phyloP scores from a whole-genome alignment of 192 early-diverging fungal species.

The Umbelopsis isabellina region DNA sequence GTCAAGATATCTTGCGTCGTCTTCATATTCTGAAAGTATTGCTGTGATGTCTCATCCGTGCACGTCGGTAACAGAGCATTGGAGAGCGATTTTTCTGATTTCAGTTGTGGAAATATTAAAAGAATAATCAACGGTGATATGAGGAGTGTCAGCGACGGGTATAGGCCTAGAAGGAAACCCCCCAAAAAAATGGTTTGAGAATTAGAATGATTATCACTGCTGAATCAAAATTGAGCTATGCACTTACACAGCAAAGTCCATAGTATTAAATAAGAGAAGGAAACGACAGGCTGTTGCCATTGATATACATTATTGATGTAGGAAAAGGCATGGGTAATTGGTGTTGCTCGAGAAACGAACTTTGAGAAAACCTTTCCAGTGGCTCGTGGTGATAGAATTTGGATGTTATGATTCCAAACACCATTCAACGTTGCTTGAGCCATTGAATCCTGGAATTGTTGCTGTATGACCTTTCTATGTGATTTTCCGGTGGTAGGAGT shows the following conservation, averaged over 20 bases:
- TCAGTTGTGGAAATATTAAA: conserved; percentile 25
- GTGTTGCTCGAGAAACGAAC: conserved; percentile 34
- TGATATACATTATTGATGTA: conserved; percentile 30
- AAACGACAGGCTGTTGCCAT: conserved; percentile 24
- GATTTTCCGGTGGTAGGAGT: conserved; percentile 21
- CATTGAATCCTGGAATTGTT: conserved; percentile 24
- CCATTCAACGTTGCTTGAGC: conserved; percentile 5
- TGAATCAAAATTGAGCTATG: not conserved
- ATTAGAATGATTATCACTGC: not conserved
- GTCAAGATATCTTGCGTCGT: conserved; percentile 77
- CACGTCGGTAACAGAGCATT: conserved; percentile 27
- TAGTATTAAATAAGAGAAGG: conserved; percentile 17
- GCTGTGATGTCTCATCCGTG: conserved; percentile 45
- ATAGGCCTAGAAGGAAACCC: conserved; percentile 29
- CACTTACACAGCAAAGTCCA: conserved; percentile 29
- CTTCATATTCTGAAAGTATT: conserved; percentile 70
- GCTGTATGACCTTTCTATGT: conserved; percentile 32
- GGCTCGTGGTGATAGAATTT: conserved; percentile 21
- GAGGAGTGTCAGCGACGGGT: conserved; percentile 20
- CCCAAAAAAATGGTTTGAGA: not conserved
- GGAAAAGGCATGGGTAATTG: conserved; percentile 23
- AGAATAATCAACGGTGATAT: conserved; percentile 28
- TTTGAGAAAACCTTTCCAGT: conserved; percentile 35
- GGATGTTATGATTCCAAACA: not conserved
- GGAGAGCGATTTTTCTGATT: conserved; percentile 8